Evolutionary conservation across 441 rosid genomes (phyloP).

Genomic region (Daphne laureola): DNA sequence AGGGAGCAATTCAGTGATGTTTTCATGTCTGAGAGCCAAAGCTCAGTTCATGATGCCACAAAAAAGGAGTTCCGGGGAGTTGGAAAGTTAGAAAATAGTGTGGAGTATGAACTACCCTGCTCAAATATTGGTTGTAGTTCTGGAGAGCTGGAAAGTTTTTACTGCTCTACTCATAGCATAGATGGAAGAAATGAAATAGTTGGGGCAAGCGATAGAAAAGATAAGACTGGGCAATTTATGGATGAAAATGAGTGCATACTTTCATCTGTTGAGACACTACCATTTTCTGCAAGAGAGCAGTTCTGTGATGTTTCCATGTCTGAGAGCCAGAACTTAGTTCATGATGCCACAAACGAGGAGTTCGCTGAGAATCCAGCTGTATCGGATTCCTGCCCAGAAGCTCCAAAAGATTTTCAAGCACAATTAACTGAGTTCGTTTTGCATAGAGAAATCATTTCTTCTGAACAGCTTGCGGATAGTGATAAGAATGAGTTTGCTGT

Average conservation of each 20-base stretch:
- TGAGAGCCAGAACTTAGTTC: conserved; percentile 12
- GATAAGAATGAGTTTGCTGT: conserved; percentile 9
- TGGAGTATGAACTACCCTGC: too few species aligned
- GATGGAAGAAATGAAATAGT: conserved; percentile 13
- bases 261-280: conserved; percentile 10
- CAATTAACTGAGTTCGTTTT: conserved; percentile 2
- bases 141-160: conserved; percentile 14
- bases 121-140: background rate
- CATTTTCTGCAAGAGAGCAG: conserved; percentile 12
- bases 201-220: conserved; percentile 7
- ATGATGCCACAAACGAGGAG: conserved; percentile 15
- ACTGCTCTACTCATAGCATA: conserved; percentile 6
- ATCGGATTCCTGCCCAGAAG: conserved; percentile 8
- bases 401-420: conserved; percentile 9
- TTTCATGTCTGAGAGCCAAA: conserved; percentile 13
- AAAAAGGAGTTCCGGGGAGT: conserved; percentile 6
- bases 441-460: conserved; percentile 13
- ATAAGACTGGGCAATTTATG: conserved; percentile 11
- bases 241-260: conserved; percentile 13
- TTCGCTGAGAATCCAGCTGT: conserved; percentile 13
- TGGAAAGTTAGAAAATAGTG: too few species aligned
- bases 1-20: conserved; percentile 7
- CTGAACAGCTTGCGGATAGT: conserved; percentile 12
- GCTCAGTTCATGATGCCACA: conserved; percentile 10
- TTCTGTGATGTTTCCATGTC: conserved; percentile 8